A percentile compares a stretch with the other conserved stretches of the same genome.
Conservation (phyloP, 2,329 filamentous ascomycete species). For the Botrytis tulipae region DNA sequence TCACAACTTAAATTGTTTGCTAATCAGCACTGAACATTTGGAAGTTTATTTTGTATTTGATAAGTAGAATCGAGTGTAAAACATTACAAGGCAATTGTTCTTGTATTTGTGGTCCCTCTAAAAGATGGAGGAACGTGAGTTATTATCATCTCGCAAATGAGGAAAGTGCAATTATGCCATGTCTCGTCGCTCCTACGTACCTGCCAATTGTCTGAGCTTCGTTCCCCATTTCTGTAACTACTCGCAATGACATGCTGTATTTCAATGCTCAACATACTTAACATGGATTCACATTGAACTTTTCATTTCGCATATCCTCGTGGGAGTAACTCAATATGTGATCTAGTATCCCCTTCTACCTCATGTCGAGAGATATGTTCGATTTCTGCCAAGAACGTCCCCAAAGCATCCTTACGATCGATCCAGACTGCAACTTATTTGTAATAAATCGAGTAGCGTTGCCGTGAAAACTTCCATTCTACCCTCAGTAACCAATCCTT, state of each 20-base stretch:
- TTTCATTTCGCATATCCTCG: background rate
- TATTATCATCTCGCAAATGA: background rate
- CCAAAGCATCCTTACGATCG: accelerated
- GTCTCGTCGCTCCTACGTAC: background rate
- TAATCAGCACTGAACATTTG: background rate
- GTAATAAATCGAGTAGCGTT: background rate
- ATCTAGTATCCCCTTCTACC: too few relatives aligned
- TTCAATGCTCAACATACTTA: too few relatives aligned
- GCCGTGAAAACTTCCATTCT: background rate
- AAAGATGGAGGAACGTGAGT: background rate
- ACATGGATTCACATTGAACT: background rate
- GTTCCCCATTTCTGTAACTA: background rate
- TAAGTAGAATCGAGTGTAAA: background rate
- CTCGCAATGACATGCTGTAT: background rate
- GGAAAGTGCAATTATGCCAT: background rate
- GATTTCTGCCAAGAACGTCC: background rate
- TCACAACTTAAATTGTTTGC: accelerated
- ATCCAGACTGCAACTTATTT: background rate
- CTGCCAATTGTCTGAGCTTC: background rate
- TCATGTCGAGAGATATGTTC: background rate
- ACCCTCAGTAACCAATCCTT: background rate
- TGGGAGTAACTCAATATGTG: background rate
- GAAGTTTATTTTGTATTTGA: background rate
- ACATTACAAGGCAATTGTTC: background rate
- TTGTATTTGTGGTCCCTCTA: background rate